These are phyloP conservation scores for Trichoderma gracile DNA, from an alignment of 2,329 filamentous ascomycete species.

Conservation along the genomic window DNA sequence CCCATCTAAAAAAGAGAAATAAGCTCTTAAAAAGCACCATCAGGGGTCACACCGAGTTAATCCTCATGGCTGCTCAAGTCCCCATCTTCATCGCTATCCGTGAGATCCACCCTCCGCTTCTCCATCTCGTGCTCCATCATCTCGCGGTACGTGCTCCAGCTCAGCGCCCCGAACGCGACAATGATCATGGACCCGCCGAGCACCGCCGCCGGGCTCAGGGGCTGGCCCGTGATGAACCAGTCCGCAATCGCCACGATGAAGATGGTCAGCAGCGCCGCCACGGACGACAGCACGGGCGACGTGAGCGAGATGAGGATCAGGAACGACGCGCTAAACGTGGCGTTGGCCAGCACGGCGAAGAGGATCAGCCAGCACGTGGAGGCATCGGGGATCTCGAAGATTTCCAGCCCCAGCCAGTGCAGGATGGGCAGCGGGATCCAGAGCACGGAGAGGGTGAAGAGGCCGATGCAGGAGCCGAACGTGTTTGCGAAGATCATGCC, in stretches of 20 bases:
- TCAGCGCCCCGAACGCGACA: constrained; percentile 80
- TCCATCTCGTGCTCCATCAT: constrained; percentile 80
- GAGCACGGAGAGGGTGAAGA: constrained; percentile 81
- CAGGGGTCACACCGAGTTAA: constrained; percentile 20
- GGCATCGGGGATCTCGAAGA: constrained; percentile 77
- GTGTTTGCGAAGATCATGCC: constrained; percentile 95
- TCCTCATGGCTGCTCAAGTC: constrained; percentile 40
- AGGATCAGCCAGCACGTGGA: constrained; percentile 77
- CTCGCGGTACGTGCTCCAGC: constrained; percentile 89
- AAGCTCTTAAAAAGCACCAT: too few species aligned
- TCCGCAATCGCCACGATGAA: constrained; percentile 94
- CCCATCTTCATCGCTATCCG: constrained; percentile 51
- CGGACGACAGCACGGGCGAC: constrained; percentile 86
- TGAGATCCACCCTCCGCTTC: constrained; percentile 49
- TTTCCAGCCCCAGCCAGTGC: constrained; percentile 75
- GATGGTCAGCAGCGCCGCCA: constrained; percentile 91
- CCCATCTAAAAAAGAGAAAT: neutral
- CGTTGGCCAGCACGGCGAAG: constrained; percentile 82
- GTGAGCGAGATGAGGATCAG: constrained; percentile 91
- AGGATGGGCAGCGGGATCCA: constrained; percentile 91
- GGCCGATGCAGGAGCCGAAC: constrained; percentile 83
- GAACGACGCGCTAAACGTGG: constrained; percentile 89
- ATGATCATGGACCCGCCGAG: constrained; percentile 86
- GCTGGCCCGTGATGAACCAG: constrained; percentile 78
- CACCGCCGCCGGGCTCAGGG: constrained; percentile 73